phyloP scores from a whole-genome alignment of 805 yeast genomes.

The Starmerella scarabaei region DNA sequence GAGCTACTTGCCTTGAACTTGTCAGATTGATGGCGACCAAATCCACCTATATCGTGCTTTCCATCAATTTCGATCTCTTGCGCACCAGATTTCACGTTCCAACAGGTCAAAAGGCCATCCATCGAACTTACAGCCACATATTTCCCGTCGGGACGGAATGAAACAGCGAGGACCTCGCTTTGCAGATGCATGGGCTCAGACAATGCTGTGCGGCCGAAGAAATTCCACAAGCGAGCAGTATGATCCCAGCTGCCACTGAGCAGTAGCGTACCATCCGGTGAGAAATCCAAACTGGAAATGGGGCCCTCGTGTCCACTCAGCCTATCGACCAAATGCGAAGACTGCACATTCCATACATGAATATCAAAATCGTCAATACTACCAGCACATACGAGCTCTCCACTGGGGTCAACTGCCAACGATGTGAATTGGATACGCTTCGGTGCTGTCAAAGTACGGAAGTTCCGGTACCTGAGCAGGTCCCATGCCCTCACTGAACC shows the following conservation, averaged over 20 bases:
- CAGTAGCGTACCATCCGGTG: constrained; percentile 59
- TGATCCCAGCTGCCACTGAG: constrained; percentile 97
- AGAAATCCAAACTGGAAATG: constrained; percentile 74
- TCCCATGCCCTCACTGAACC: constrained; percentile 99
- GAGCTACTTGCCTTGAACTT: constrained; percentile 70
- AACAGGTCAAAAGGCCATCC: constrained; percentile 74
- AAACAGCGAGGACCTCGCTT: constrained; percentile 69
- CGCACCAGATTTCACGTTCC: constrained; percentile 69
- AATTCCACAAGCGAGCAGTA: constrained; percentile 84
- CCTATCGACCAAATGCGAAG: constrained; percentile 78
- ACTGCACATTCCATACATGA: constrained; percentile 95
- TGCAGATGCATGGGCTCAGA: constrained; percentile 83
- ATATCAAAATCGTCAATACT: constrained; percentile 80
- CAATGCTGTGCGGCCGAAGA: constrained; percentile 72
- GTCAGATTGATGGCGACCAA: constrained; percentile 70
- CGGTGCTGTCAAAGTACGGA: constrained; percentile 87
- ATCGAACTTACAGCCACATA: constrained; percentile 77
- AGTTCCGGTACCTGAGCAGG: constrained; percentile 79
- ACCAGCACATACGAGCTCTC: constrained; percentile 93
- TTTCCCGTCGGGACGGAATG: constrained; percentile 88
- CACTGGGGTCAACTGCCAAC: constrained; percentile 92
- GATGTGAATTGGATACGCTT: constrained; percentile 75
- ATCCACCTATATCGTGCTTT: constrained; percentile 62
- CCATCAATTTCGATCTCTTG: constrained; percentile 80
- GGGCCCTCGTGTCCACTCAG: constrained; percentile 95